A percentile compares a stretch with the other conserved stretches of the same genome.
Evolutionary conservation across 2,329 filamentous ascomycete genomes (phyloP).

Genomic region (Cercospora sp.): DNA sequence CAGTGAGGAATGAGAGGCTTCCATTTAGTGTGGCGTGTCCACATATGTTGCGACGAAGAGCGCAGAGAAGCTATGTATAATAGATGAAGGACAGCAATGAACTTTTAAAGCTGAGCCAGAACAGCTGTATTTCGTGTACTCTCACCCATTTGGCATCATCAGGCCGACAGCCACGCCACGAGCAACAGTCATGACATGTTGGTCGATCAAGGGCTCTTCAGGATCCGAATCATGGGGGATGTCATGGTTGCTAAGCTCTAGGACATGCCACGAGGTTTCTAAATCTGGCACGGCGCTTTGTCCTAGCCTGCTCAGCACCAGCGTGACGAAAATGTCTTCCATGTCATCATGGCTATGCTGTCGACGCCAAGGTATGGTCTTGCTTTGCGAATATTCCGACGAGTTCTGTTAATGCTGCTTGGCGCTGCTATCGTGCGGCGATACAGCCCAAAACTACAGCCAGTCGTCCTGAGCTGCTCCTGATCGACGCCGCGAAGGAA

Average conservation of each 20-base stretch:
- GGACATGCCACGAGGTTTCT: not conserved
- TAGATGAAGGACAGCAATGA: not conserved
- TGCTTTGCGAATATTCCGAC: not conserved
- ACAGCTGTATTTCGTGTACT: not conserved
- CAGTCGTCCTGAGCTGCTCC: not conserved
- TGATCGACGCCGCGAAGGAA: conserved; percentile 4
- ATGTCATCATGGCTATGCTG: not conserved
- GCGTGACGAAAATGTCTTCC: not conserved
- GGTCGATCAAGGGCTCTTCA: not conserved
- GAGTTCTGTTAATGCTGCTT: not conserved
- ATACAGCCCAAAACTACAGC: not conserved
- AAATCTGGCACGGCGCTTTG: not conserved
- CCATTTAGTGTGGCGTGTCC: not conserved
- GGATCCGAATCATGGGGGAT: not conserved
- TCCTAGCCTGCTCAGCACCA: not conserved
- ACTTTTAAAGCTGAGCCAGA: not conserved
- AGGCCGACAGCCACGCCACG: not conserved
- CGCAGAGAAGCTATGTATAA: not conserved
- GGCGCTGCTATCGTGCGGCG: not conserved
- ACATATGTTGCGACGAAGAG: not conserved
- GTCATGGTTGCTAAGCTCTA: not conserved
- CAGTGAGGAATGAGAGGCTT: not conserved
- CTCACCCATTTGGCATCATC: not conserved
- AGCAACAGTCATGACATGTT: not conserved
- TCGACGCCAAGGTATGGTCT: not conserved